Evolutionary conservation across 148 eudicot genomes (phyloP).

Genomic region (Drosera capensis): DNA sequence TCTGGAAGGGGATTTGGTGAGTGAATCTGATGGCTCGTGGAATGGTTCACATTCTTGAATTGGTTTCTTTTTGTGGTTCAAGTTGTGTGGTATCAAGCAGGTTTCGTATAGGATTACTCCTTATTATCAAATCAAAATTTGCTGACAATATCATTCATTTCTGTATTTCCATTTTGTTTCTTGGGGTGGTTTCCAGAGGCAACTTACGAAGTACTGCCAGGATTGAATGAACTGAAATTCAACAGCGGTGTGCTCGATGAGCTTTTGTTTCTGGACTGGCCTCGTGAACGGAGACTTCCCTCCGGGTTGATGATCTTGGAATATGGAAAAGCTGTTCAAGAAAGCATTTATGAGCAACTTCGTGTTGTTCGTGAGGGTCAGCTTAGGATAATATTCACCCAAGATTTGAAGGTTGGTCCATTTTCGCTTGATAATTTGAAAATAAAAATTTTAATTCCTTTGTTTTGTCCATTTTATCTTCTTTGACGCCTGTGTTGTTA

Average conservation of each 20-base stretch:
- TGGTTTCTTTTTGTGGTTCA: neutral
- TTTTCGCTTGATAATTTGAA: neutral
- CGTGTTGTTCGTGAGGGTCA: constrained; percentile 93
- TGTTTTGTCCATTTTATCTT: constrained; percentile 2
- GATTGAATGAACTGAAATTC: constrained; percentile 84
- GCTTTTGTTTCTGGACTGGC: constrained; percentile 75
- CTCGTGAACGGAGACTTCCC: constrained; percentile 62
- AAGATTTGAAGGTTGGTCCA: constrained; percentile 62
- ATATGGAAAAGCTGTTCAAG: constrained; percentile 84
- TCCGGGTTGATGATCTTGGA: constrained; percentile 82
- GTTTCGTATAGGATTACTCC: too few relatives aligned
- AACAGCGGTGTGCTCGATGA: constrained; percentile 88
- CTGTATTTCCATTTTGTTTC: neutral
- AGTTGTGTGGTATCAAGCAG: too few relatives aligned
- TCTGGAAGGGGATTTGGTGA: constrained; percentile 95
- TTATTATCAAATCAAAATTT: too few relatives aligned
- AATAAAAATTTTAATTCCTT: neutral
- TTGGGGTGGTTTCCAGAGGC: constrained; percentile 49
- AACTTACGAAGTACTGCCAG: constrained; percentile 86
- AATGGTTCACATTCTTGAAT: neutral
- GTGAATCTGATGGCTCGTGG: constrained; percentile 7
- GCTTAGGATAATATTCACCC: constrained; percentile 66
- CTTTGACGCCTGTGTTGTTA: constrained; percentile 2
- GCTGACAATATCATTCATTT: neutral
- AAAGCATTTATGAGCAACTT: constrained; percentile 86